Base-by-base conservation (phyloP, 139 green algal genomes). In the Chlorella sp. region DNA sequence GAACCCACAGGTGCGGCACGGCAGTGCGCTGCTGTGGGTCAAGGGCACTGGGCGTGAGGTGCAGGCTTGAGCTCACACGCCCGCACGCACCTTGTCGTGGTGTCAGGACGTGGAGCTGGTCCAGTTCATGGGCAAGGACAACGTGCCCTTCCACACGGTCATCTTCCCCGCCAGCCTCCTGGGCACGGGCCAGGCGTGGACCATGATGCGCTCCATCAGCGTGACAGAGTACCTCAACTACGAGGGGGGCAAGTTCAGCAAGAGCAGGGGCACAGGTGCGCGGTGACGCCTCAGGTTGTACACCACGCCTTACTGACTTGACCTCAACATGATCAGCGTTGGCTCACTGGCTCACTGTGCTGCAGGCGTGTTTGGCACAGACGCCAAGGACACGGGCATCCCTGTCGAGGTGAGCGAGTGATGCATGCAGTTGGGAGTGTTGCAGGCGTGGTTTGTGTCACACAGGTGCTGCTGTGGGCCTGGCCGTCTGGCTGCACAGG, bases 111-210 rank as follows among this genome's bases (percentile, higher is more conserved):
- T 99, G 76, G 94, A 99, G 84, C 81, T 98, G 73, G 92, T 98
- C 26, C 94, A 99, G 85, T 99, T 99, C 81, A 99, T 99, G 94
- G 94, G 94, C 77, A 99, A 99, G 83, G 94, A 99, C 88, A 99
- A 99, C 76, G 88, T 98, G 65, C 93, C 94, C 35, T 99, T 99
- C 84, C 94, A 99, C 85, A 99, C 94, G 31, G 90, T 98, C 72
- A 97, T 97, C 86, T 98, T 98, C 84, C 94, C 94, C 22, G 90
- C 88, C 70, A 96, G 87, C 2, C 88, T 96, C 65, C 82, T 98
- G 67, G 85, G 87, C 67, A 87, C 77, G 3, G 35, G 35, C 35
- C 22, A 62, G 26, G 35, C 35, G 26, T 98, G 94, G 94, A 98
- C 95, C 17, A 88, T 98, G 83, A 98, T 99, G 94, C 86, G 84